phyloP scores from a whole-genome alignment of 2,329 filamentous ascomycete species.

The Fusarium illudens region DNA sequence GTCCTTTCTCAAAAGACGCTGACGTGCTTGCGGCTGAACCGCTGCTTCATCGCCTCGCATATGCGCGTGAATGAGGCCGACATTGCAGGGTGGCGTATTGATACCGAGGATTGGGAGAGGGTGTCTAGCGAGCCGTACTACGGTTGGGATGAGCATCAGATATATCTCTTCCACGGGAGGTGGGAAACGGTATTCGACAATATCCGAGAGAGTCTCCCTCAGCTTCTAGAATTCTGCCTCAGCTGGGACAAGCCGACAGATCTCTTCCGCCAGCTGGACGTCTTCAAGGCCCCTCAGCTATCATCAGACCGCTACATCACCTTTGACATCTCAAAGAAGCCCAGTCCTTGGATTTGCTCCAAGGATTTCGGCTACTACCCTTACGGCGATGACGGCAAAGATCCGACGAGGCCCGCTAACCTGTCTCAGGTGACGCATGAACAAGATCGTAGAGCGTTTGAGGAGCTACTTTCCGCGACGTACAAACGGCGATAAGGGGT shows the following conservation, averaged over 20 bases:
- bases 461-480: not conserved
- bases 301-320: not conserved
- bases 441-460: not conserved
- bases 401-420: not conserved
- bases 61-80: not conserved
- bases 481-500: not conserved
- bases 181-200: slow-evolving; percentile 35
- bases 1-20: slow-evolving; percentile 29
- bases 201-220: slow-evolving; percentile 23
- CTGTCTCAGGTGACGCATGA: not conserved
- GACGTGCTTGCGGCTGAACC: slow-evolving; percentile 8
- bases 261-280: not conserved
- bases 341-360: not conserved
- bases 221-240: slow-evolving; percentile 27
- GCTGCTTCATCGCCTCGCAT: slow-evolving; percentile 22
- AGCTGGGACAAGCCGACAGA: not conserved
- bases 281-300: not conserved
- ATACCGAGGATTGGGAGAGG: slow-evolving; percentile 27
- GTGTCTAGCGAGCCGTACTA: not conserved
- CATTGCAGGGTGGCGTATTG: not conserved
- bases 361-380: not conserved
- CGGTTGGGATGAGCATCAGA: not conserved
- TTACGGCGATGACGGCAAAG: not conserved
- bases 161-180: slow-evolving; percentile 23
- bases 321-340: not conserved